Evolutionary conservation across 352 stramenopile genomes (phyloP), one percentile per base, ranked within the genome.

Genomic region (Chrysophaeum taylorii): DNA sequence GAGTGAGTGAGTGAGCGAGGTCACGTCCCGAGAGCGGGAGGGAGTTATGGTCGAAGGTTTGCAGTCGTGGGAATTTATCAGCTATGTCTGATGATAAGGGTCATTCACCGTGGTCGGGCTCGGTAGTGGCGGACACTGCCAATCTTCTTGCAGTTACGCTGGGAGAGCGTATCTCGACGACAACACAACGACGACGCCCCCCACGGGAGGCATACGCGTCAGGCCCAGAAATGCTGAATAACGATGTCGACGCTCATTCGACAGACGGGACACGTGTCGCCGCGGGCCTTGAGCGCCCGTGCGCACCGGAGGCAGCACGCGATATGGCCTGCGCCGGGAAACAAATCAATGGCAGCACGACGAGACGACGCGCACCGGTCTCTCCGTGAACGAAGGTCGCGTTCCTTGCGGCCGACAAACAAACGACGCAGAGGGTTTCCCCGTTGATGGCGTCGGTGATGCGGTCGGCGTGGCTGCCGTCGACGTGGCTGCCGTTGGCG

Each of bases 191-290:
- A n/a, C n/a, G n/a, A n/a, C n/a, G n/a, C n/a, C n/a, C n/a, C n/a
- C n/a, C n/a, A n/a, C n/a, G n/a, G n/a, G n/a, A n/a, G n/a, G n/a
- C n/a, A n/a, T n/a, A n/a, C n/a, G n/a, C n/a, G n/a, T n/a, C n/a
- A 84, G 21, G 77, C 78, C 72, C 74, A 87, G 76, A 87, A 87
- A 43, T 85, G 80, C 71, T 85, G 80, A 77, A 87, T 84, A 0
- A 87, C 79, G 21, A 77, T 60, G 73, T 87, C 81, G 72, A 87
- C 84, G 0, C 71, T 61, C 36, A 80, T 69, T 68, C 81, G 74
- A 69, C 81, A 86, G 7, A 86, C 76, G 35, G 78, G 78, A 63
- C 78, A 85, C 36, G 71, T 77, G 64, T 84, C 78, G 31, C 78
- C 74, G 45, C 79, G 57, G 29, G 78, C 80, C 52, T 84, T 80